A percentile compares a stretch with the other conserved stretches of the same genome.
These are phyloP conservation scores for Botrytis cinerea DNA, from an alignment of 2,329 filamentous ascomycete species.

Conservation along the genomic window DNA sequence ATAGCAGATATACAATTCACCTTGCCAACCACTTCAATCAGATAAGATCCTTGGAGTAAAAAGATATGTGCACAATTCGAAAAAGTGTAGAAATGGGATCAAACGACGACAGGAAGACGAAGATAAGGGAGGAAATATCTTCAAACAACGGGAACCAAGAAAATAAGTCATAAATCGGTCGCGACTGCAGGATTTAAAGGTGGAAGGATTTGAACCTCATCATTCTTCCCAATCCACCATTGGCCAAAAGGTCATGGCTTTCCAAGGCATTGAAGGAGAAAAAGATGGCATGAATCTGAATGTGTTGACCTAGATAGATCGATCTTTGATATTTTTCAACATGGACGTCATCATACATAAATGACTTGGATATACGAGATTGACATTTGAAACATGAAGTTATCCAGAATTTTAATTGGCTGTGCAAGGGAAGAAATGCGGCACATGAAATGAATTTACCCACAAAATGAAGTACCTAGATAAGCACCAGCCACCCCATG, in stretches of 20 bases:
- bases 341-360: slow-evolving; percentile 9
- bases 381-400: neutral
- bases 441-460: neutral
- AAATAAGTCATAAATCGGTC: neutral
- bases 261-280: slow-evolving; percentile 13
- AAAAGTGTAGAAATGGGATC: neutral
- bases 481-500: neutral
- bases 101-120: neutral
- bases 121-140: neutral
- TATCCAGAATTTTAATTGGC: neutral
- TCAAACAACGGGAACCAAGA: neutral
- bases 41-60: neutral
- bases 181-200: slow-evolving; percentile 4
- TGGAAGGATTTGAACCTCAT: neutral
- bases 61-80: neutral
- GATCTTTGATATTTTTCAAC: neutral
- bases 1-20: neutral
- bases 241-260: neutral
- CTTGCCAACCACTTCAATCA: neutral
- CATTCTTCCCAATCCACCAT: neutral
- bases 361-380: neutral
- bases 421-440: neutral
- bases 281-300: neutral
- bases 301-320: neutral
- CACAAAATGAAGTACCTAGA: neutral